Percentiles rank a stretch among this genome's conserved stretches.
Conservation (phyloP, 2,329 filamentous ascomycete genomes). For the Phialophora macrospora region DNA sequence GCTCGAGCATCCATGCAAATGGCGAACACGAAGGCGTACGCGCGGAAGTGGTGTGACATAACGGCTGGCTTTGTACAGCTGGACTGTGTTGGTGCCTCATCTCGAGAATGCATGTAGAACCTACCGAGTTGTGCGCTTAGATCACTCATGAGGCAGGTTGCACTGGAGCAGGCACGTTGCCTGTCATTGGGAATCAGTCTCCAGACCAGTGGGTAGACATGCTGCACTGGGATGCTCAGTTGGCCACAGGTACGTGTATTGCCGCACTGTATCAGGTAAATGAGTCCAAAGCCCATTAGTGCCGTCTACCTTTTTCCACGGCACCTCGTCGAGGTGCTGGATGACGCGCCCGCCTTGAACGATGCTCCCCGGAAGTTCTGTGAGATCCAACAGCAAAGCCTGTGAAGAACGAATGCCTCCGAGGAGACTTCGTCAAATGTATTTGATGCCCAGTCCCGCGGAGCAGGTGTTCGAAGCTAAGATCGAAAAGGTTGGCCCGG, state of each 20-base stretch:
- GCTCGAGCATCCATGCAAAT: not conserved
- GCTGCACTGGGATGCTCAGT: not conserved
- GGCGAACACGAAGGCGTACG: not conserved
- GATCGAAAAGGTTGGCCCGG: not conserved
- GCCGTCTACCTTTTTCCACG: not conserved
- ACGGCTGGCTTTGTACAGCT: not conserved
- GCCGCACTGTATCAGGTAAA: not conserved
- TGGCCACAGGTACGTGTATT: not conserved
- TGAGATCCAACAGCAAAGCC: not conserved
- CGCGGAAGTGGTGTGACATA: not conserved
- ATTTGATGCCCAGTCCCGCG: not conserved
- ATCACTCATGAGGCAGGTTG: not conserved
- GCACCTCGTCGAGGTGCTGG: not conserved
- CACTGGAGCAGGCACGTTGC: too few relatives aligned
- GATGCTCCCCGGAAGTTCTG: not conserved
- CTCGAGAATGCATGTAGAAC: not conserved
- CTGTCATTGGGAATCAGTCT: too few relatives aligned
- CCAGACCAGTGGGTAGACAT: too few relatives aligned
- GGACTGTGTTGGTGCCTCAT: not conserved
- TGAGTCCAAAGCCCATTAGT: not conserved
- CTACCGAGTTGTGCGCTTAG: not conserved
- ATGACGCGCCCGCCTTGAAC: not conserved
- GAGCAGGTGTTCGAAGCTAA: not conserved
- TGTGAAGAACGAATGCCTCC: not conserved
- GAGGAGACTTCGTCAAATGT: not conserved